Percentiles rank a stretch among this genome's conserved stretches.
These are phyloP conservation scores for Russula sp. DNA, from an alignment of 768 basidiomycete genomes.

Conservation along the genomic window DNA sequence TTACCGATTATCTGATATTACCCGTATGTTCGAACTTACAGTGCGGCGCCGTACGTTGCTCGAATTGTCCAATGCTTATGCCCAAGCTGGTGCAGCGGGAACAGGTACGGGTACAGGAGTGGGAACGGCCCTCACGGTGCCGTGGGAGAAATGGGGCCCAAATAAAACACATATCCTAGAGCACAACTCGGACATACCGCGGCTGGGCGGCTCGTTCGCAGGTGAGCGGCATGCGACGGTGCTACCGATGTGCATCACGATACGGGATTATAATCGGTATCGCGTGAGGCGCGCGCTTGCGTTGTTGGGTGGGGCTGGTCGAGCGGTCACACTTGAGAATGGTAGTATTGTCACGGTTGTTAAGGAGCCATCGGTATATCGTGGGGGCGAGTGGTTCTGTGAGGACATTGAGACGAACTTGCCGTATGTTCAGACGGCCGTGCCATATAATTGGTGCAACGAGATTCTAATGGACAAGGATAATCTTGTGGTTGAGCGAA, in stretches of 20 bases:
- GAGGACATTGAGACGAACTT: background rate
- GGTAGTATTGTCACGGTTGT: background rate
- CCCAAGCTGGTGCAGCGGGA: too few species aligned
- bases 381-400: constrained; percentile 6
- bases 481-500: constrained; percentile 8
- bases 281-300: constrained; percentile 1
- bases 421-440: constrained; percentile 18
- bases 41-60: constrained; percentile 17
- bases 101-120: too few species aligned
- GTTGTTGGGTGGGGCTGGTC: background rate
- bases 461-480: constrained; percentile 16
- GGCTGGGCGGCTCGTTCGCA: constrained; percentile 15
- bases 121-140: background rate
- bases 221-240: constrained; percentile 14
- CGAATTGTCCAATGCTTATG: background rate
- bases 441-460: constrained; percentile 1
- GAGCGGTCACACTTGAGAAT: background rate
- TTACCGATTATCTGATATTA: background rate
- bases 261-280: constrained; percentile 18
- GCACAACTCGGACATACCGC: constrained; percentile 7
- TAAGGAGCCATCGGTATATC: background rate
- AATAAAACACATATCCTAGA: constrained; percentile 1
- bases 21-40: constrained; percentile 5
- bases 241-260: background rate
- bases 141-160: constrained; percentile 17